Evolutionary conservation across 257 asterid genomes (phyloP).

Genomic region (Cordia subcordata): DNA sequence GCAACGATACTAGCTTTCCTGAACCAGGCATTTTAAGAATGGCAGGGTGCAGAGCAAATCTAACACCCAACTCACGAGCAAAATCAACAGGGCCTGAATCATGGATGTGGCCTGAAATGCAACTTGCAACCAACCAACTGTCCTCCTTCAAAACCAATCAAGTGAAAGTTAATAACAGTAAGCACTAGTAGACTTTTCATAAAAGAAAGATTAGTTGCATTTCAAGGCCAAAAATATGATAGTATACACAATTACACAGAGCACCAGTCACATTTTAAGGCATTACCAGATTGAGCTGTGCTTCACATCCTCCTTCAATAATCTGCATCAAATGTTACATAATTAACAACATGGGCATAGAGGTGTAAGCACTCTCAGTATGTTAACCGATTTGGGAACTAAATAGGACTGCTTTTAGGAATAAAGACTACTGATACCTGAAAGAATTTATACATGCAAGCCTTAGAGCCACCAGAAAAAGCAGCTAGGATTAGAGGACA

Average conservation of each 20-base stretch:
- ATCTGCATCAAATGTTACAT: constrained; percentile 44
- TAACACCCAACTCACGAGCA: constrained; percentile 65
- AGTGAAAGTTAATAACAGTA: constrained; percentile 2
- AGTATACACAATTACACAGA: constrained; percentile 4
- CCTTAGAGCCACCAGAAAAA: constrained; percentile 87
- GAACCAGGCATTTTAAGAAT: constrained; percentile 75
- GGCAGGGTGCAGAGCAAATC: constrained; percentile 56
- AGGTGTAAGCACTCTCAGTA: background rate
- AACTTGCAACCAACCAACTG: constrained; percentile 51
- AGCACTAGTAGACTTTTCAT: background rate
- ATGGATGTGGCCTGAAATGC: constrained; percentile 85
- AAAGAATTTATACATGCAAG: constrained; percentile 88
- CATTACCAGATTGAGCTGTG: constrained; percentile 65
- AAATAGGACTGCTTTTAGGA: background rate
- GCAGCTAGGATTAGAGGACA: constrained; percentile 78
- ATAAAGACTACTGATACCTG: constrained; percentile 38
- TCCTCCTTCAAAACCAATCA: constrained; percentile 61
- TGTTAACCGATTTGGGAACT: too few species aligned
- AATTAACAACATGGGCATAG: background rate
- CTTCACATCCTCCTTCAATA: constrained; percentile 63
- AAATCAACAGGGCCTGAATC: constrained; percentile 90
- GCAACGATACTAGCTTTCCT: constrained; percentile 54
- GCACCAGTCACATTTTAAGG: background rate
- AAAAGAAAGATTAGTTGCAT: background rate
- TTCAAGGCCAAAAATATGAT: background rate